Percentiles rank a stretch among this genome's conserved stretches.
Conservation (phyloP, 345 rosid species). For the Rhizophora mangle region DNA sequence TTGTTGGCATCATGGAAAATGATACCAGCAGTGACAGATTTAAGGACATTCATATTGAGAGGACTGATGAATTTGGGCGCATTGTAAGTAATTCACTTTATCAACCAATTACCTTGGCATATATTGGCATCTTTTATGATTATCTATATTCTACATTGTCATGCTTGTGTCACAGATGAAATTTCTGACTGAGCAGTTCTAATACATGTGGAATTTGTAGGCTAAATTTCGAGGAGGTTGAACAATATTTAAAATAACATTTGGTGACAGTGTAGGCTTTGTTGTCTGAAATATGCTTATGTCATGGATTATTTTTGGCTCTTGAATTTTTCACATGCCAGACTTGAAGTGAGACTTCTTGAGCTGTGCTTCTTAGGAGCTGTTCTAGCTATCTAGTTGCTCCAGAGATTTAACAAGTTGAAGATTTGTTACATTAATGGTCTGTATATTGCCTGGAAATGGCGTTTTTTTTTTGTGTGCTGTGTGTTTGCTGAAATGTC, state of each 20-base stretch:
- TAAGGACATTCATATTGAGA: constrained; percentile 77
- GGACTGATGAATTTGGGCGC: constrained; percentile 96
- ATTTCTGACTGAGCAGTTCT: background rate
- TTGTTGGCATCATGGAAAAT: constrained; percentile 66
- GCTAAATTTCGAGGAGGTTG: background rate
- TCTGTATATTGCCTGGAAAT: background rate
- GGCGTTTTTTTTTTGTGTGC: background rate
- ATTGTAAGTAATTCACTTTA: constrained; percentile 53
- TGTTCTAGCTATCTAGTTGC: background rate
- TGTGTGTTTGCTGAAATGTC: background rate
- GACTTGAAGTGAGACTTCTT: background rate
- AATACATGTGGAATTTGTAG: background rate
- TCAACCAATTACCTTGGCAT: background rate
- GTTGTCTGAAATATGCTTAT: background rate
- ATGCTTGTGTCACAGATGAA: background rate
- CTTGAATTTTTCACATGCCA: background rate
- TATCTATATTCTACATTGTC: background rate
- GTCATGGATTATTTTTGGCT: background rate
- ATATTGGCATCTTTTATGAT: background rate
- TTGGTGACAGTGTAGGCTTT: background rate
- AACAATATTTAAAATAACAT: background rate
- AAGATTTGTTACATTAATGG: background rate
- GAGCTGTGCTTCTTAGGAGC: background rate
- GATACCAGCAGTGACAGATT: constrained; percentile 41
- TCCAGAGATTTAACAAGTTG: background rate